Conservation (phyloP, 306 rosid species). For the Bauhinia variegata region DNA sequence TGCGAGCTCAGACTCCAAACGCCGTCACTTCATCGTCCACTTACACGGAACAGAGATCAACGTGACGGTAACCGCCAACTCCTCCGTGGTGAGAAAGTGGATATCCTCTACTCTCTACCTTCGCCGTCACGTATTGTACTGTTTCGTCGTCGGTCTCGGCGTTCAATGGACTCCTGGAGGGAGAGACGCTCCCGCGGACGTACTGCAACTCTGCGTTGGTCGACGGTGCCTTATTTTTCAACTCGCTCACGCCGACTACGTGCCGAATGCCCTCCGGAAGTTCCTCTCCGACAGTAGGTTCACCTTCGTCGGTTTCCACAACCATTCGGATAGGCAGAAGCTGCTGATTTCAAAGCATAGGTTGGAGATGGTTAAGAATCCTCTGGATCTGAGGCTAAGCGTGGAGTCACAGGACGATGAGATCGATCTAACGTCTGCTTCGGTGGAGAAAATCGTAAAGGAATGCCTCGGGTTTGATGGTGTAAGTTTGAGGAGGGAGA, state of each 20-base stretch:
- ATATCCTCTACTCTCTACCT: background rate
- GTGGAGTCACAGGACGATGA: background rate
- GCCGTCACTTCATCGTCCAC: background rate
- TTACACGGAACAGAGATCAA: background rate
- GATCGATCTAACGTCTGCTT: background rate
- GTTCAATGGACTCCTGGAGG: conserved; percentile 53
- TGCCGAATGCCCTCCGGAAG: conserved; percentile 18
- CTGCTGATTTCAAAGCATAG: background rate
- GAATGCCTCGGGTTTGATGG: conserved; percentile 20
- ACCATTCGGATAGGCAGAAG: conserved; percentile 27
- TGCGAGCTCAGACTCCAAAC: rapidly evolving
- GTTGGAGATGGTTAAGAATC: conserved; percentile 5
- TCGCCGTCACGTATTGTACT: background rate
- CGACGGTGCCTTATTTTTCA: conserved; percentile 47
- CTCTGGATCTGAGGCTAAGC: conserved; percentile 13
- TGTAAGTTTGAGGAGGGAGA: conserved; percentile 1
- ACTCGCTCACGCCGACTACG: conserved; percentile 8
- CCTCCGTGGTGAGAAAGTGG: conserved; percentile 43
- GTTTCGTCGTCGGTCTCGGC: conserved; percentile 53
- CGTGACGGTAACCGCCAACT: conserved; percentile 38
- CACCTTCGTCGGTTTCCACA: conserved; percentile 51
- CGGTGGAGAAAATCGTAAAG: conserved; percentile 26
- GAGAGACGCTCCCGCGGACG: conserved; percentile 25
- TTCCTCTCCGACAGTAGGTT: conserved; percentile 13
- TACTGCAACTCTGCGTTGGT: conserved; percentile 50